Percentiles rank a stretch among this genome's conserved stretches.
These are phyloP conservation scores for Ogataea trehalophila DNA, from an alignment of 805 yeast species.

Conservation along the genomic window DNA sequence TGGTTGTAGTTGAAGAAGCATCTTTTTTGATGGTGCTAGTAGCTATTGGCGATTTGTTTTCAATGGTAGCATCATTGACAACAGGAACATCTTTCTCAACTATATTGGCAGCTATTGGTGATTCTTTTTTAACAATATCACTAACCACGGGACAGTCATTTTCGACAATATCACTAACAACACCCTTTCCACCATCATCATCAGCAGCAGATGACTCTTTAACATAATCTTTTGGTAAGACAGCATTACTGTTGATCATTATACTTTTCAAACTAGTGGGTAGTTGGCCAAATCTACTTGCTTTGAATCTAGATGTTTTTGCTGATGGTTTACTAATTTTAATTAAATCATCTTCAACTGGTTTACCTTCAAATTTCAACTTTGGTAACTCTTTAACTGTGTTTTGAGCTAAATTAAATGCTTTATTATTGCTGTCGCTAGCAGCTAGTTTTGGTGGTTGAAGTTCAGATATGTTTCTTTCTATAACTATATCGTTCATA, in stretches of 20 bases:
- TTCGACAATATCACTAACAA: background rate
- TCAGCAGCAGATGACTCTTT: background rate
- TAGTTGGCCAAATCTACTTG: slow-evolving; percentile 16
- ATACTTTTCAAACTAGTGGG: slow-evolving; percentile 18
- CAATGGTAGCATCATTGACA: too few relatives aligned
- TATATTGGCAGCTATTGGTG: too few relatives aligned
- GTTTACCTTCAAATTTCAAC: slow-evolving; percentile 4
- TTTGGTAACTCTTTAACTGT: slow-evolving; percentile 5
- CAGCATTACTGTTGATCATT: slow-evolving; percentile 3
- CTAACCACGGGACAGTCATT: background rate
- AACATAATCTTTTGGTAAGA: background rate
- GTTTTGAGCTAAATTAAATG: too few relatives aligned
- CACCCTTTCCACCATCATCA: background rate
- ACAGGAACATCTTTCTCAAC: too few relatives aligned
- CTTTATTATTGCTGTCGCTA: background rate
- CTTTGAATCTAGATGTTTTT: slow-evolving; percentile 6
- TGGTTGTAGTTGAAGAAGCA: background rate
- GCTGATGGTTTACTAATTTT: slow-evolving; percentile 7
- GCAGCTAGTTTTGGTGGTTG: background rate
- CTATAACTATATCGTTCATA: slow-evolving; percentile 15
- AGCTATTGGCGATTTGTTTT: too few relatives aligned
- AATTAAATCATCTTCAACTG: slow-evolving; percentile 4
- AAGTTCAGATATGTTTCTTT: slow-evolving; percentile 3
- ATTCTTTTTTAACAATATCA: too few relatives aligned
- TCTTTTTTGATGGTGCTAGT: background rate